phyloP scores from a whole-genome alignment of 208 protist genomes.

The Crithidia brevicula region DNA sequence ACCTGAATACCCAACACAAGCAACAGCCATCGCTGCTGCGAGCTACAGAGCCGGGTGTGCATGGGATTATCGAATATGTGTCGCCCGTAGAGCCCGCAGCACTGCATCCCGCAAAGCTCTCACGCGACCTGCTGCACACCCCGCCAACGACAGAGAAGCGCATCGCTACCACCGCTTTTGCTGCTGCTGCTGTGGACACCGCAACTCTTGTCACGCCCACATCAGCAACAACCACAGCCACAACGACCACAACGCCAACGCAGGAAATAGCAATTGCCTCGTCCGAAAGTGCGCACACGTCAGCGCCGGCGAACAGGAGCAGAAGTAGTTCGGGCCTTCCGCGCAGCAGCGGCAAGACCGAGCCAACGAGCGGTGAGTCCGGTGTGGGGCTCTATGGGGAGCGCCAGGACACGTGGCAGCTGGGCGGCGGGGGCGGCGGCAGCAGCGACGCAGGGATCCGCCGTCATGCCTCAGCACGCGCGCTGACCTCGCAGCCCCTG shows the following conservation, averaged over 20 bases:
- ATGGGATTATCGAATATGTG: too few relatives aligned
- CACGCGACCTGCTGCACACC: background rate
- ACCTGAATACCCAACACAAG: too few relatives aligned
- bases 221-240: background rate
- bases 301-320: background rate
- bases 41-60: too few relatives aligned
- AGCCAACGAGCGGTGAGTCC: background rate
- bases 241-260: background rate
- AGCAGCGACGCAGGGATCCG: background rate
- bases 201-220: background rate
- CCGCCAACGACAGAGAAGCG: background rate
- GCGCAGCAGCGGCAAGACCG: background rate
- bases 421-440: background rate
- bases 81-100: too few relatives aligned
- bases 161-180: too few relatives aligned
- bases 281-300: background rate
- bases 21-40: too few relatives aligned
- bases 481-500: background rate
- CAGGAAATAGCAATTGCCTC: background rate
- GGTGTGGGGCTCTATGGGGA: background rate
- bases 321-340: background rate
- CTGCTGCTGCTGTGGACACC: too few relatives aligned
- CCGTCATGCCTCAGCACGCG: background rate
- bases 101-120: too few relatives aligned
- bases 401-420: background rate